Conservation (phyloP, 2,329 filamentous ascomycete species). For the Diaporthe nobilis region DNA sequence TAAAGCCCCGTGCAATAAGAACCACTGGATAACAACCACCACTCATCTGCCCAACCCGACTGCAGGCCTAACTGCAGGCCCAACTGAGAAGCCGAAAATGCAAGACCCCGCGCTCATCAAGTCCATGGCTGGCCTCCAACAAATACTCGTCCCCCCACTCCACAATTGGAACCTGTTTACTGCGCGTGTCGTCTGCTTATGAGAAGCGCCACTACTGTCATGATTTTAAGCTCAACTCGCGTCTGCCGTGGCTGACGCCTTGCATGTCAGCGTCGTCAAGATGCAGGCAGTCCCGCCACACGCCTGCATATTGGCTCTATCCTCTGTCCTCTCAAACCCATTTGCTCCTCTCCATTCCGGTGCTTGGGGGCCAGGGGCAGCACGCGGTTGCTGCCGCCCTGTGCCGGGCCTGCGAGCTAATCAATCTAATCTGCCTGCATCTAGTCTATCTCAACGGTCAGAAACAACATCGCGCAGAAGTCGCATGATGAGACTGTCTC, state of each 20-base stretch:
- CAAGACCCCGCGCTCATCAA: background rate
- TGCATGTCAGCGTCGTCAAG: constrained; percentile 30
- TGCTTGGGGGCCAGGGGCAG: constrained; percentile 12
- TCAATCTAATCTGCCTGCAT: constrained; percentile 4
- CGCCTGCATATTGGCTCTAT: constrained; percentile 7
- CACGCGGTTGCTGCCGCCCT: constrained; percentile 16
- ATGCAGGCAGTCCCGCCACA: constrained; percentile 23
- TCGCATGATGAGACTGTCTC: constrained; percentile 22
- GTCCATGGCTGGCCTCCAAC: background rate
- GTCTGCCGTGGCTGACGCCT: constrained; percentile 21
- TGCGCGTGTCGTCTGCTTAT: background rate
- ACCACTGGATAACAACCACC: constrained; percentile 22
- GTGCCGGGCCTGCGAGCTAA: background rate
- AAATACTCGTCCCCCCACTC: background rate
- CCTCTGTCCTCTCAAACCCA: background rate
- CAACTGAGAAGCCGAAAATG: background rate
- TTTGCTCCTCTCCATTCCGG: background rate
- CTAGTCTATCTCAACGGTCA: background rate
- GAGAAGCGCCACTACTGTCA: background rate
- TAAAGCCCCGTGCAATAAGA: constrained; percentile 10
- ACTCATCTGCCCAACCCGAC: background rate
- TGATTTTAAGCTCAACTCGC: constrained; percentile 10
- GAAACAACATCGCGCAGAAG: background rate
- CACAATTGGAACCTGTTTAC: background rate
- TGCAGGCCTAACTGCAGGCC: background rate